Evolutionary conservation across 129 eudicot species (phyloP).

Genomic region (Flaveria bidentis): DNA sequence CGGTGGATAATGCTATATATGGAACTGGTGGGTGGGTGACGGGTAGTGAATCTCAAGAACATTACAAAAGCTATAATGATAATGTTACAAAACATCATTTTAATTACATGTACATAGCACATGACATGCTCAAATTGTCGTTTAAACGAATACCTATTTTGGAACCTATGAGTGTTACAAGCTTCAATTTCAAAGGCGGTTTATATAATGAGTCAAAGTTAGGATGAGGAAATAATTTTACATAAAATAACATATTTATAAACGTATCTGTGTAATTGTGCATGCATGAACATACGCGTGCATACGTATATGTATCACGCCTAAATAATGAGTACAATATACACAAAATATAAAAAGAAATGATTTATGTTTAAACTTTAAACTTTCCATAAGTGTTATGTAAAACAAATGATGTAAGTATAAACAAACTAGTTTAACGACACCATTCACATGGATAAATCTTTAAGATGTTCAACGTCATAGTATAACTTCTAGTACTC

Average conservation of each 20-base stretch:
- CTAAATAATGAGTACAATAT: not conserved
- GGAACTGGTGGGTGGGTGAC: not conserved
- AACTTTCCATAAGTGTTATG: no score
- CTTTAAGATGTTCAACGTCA: no score
- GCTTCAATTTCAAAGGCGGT: not conserved
- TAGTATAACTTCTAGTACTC: no score
- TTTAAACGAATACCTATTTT: not conserved
- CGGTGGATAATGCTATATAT: not conserved
- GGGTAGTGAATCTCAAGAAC: not conserved
- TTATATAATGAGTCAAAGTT: not conserved
- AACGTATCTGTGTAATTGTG: not conserved
- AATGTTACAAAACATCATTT: no score
- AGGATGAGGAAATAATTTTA: no score
- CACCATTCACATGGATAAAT: no score
- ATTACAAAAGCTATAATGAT: not conserved
- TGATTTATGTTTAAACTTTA: no score
- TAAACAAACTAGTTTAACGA: no score
- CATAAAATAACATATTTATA: not conserved
- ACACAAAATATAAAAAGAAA: no score
- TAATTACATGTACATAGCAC: not conserved
- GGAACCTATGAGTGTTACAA: not conserved
- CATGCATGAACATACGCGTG: not conserved
- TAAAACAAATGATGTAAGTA: no score
- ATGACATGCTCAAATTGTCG: not conserved
- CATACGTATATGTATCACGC: not conserved